These are phyloP conservation scores for Brassica juncea DNA, from an alignment of 345 rosid genomes.

Conservation along the genomic window DNA sequence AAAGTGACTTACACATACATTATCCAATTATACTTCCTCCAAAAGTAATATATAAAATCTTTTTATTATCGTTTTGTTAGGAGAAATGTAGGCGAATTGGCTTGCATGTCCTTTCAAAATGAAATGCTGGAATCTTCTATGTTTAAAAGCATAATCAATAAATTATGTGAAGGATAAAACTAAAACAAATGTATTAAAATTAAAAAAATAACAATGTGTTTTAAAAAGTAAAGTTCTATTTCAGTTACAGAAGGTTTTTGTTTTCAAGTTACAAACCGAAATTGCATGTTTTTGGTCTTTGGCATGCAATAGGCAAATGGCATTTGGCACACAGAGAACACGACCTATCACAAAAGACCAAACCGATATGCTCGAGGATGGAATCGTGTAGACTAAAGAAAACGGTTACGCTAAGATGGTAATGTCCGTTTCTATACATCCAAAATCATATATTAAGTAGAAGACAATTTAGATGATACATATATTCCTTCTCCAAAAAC, in stretches of 20 bases:
- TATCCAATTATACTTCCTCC: constrained; percentile 4
- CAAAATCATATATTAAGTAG: constrained; percentile 1
- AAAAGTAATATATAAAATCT: background rate
- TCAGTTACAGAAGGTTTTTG: background rate
- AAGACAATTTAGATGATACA: constrained; percentile 19
- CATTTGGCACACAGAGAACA: constrained; percentile 24
- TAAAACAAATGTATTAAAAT: background rate
- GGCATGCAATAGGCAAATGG: constrained; percentile 10
- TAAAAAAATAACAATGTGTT: background rate
- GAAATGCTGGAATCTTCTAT: background rate
- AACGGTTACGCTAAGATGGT: background rate
- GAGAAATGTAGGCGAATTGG: constrained; percentile 14
- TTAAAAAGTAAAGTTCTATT: background rate
- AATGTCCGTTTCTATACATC: constrained; percentile 17
- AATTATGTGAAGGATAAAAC: background rate
- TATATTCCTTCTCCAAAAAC: background rate
- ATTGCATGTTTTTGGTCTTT: constrained; percentile 12
- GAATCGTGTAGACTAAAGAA: background rate
- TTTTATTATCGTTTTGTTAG: constrained; percentile 13
- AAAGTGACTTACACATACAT: constrained; percentile 21
- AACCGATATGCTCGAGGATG: constrained; percentile 27
- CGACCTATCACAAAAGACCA: constrained; percentile 20
- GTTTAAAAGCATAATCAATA: background rate
- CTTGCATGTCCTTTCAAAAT: constrained; percentile 1
- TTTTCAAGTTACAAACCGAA: background rate